Evolutionary conservation across 805 yeast genomes (phyloP).

Genomic region (Lipomyces kockii): DNA sequence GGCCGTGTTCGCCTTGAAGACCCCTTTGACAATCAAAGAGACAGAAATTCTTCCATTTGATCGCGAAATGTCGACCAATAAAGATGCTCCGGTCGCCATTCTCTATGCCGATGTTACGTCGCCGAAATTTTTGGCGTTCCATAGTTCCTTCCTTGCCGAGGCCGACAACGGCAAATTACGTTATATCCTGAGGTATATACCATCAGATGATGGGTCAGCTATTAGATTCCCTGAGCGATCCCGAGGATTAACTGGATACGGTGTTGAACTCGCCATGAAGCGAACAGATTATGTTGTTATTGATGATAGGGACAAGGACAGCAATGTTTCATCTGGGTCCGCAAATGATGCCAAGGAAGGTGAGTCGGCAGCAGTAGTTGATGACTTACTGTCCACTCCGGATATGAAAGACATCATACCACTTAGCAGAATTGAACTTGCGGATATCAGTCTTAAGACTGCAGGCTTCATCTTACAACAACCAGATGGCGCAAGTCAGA

Average conservation of each 20-base stretch:
- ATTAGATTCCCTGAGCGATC: slow-evolving; percentile 8
- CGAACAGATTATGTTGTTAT: slow-evolving; percentile 68
- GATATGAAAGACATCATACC: slow-evolving; percentile 36
- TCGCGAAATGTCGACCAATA: slow-evolving; percentile 60
- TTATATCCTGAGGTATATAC: slow-evolving; percentile 76
- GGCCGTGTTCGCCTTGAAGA: slow-evolving; percentile 79
- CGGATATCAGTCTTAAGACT: slow-evolving; percentile 42
- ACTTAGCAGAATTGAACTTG: slow-evolving; percentile 38
- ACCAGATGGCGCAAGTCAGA: slow-evolving; percentile 41
- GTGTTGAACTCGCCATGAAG: slow-evolving; percentile 65
- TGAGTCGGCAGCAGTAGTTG: slow-evolving; percentile 10
- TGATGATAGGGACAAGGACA: slow-evolving; percentile 57
- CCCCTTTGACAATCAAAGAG: slow-evolving; percentile 43
- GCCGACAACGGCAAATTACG: slow-evolving; percentile 68
- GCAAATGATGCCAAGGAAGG: slow-evolving; percentile 1
- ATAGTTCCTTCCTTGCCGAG: slow-evolving; percentile 60
- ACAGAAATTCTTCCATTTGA: slow-evolving; percentile 56
- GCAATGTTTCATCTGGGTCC: not conserved
- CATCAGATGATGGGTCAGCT: slow-evolving; percentile 45
- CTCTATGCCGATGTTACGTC: slow-evolving; percentile 69
- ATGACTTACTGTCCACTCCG: slow-evolving; percentile 38
- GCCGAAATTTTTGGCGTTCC: slow-evolving; percentile 59
- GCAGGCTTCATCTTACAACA: slow-evolving; percentile 45
- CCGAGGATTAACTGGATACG: slow-evolving; percentile 56
- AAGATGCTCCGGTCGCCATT: slow-evolving; percentile 56